Evolutionary conservation across 2,329 filamentous ascomycete genomes (phyloP).

Genomic region (Dothistroma septosporum): DNA sequence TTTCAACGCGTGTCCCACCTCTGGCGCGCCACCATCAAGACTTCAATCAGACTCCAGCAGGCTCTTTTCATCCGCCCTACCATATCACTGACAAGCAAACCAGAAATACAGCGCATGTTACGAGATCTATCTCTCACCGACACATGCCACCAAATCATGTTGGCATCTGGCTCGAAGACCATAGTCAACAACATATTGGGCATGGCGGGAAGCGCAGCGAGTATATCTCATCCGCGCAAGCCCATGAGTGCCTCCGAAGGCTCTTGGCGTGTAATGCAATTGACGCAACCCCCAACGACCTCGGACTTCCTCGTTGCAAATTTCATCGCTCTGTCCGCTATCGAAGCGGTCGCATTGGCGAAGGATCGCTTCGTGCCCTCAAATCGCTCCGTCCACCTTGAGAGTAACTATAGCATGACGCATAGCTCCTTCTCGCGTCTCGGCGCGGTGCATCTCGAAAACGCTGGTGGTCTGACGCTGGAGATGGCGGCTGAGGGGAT

Average conservation of each 20-base stretch:
- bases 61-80: constrained; percentile 25
- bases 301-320: not conserved
- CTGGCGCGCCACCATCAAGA: constrained; percentile 21
- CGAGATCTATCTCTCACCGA: not conserved
- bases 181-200: constrained; percentile 1
- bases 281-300: not conserved
- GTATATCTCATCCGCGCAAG: not conserved
- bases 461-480: not conserved
- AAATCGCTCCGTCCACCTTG: not conserved
- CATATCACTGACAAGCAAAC: not conserved
- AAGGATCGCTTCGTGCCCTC: not conserved
- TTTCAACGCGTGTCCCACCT: constrained; percentile 21
- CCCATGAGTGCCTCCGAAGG: not conserved
- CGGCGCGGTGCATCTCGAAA: not conserved
- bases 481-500: not conserved
- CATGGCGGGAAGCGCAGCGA: not conserved
- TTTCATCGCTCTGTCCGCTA: not conserved
- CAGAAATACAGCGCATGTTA: not conserved
- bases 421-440: not conserved
- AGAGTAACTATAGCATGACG: not conserved
- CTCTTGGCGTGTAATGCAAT: not conserved
- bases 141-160: constrained; percentile 3
- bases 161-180: not conserved
- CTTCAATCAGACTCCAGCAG: constrained; percentile 23
- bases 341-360: not conserved